Conservation (phyloP, 2,329 filamentous ascomycete species). For the Aureobasidium musti region DNA sequence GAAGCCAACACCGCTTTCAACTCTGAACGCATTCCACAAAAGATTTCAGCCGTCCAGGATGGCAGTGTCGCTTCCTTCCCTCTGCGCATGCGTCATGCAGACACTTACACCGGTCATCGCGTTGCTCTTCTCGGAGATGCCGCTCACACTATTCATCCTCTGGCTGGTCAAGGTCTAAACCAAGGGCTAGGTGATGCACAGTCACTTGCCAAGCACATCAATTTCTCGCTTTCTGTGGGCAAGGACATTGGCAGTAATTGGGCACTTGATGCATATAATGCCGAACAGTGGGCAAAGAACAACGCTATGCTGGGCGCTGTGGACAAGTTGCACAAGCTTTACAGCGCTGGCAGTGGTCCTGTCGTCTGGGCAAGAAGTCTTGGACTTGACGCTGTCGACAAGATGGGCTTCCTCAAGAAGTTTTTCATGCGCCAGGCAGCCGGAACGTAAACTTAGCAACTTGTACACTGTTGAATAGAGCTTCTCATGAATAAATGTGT, state of each 20-base stretch:
- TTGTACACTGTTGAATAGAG: neutral
- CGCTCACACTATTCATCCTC: conserved; percentile 90
- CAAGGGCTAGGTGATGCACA: conserved; percentile 88
- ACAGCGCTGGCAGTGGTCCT: conserved; percentile 76
- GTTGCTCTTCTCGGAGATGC: conserved; percentile 91
- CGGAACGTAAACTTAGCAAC: conserved; percentile 32
- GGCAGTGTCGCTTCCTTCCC: conserved; percentile 87
- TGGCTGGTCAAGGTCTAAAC: conserved; percentile 93
- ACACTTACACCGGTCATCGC: conserved; percentile 88
- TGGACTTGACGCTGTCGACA: conserved; percentile 75
- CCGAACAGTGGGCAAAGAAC: conserved; percentile 80
- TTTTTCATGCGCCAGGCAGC: conserved; percentile 77
- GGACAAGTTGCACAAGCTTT: conserved; percentile 91
- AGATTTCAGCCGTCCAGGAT: conserved; percentile 70
- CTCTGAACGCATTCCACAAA: conserved; percentile 58
- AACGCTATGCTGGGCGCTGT: conserved; percentile 73
- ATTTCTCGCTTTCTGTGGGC: conserved; percentile 75
- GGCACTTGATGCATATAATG: conserved; percentile 77
- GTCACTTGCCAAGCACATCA: conserved; percentile 72
- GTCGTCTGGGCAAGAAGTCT: conserved; percentile 76
- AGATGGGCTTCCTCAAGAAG: conserved; percentile 72
- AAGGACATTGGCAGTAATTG: conserved; percentile 81
- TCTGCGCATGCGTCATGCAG: conserved; percentile 86
- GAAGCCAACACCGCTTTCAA: conserved; percentile 64
- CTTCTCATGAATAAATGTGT: neutral